Base-by-base conservation (phyloP, 1,284 basidiomycete genomes). In the Fomes fomentarius region DNA sequence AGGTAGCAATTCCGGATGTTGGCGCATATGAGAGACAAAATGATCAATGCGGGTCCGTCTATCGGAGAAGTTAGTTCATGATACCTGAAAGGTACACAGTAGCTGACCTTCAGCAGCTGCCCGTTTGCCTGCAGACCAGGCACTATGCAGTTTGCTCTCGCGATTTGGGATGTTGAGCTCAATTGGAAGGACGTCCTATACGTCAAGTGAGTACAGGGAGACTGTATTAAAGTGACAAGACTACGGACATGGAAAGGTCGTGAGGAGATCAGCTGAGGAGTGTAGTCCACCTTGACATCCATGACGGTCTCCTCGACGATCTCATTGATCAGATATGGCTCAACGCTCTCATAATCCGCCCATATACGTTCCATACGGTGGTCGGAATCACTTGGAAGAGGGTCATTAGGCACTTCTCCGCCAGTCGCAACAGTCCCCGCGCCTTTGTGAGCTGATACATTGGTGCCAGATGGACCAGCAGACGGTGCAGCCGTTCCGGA, bases 1-100 rank as follows among this genome's bases (percentile, higher is more conserved):
- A 94, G 80, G 12, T 82, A 76, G 66, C 93, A 96, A 65, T 95
- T 96, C 35, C 97, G 85, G 28, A 98, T 82, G 63, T 97, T 96
- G 17, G 96, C 87, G 19, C 93, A 91, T 33, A 98, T 79, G 7
- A 98, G 79, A 0, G 94, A 90, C 15, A 95, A 79, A 12, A 96
- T 78, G 42, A 96, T 79, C 35, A 94, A 73, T 0, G 92, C 89
- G 0, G 91, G 86, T 0, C 91, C 90, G 66, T 94, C 94, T 88
- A 63, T 19, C 17, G 5, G 6, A 1, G 19, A 47, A n/a, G 40
- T 35, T 28, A 46, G 34, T 15, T 11, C 30, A 34, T 8, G 17
- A 10, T 26, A 26, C 22, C 10, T 24, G 4, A 41, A 1, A 54
- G 59, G n/a, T 63, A 53, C 15, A 47, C 21, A n/a, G 50, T 42